Evolutionary conservation across 2,329 filamentous ascomycete genomes (phyloP).

Genomic region (Knoxdaviesia capensis): DNA sequence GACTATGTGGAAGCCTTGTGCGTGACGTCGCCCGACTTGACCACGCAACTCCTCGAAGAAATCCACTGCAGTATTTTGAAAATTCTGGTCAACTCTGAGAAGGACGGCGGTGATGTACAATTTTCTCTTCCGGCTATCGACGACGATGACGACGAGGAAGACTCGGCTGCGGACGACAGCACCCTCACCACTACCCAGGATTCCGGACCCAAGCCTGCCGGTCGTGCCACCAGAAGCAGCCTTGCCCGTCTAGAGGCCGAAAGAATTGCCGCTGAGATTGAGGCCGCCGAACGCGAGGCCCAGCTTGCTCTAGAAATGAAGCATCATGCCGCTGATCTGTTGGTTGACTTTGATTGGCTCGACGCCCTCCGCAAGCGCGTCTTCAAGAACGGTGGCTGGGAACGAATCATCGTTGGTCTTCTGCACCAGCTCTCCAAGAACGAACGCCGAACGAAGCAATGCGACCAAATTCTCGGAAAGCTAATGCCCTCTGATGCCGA

Average conservation of each 20-base stretch:
- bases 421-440: slow-evolving; percentile 68
- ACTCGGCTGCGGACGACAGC: slow-evolving; percentile 34
- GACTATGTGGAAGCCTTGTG: slow-evolving; percentile 82
- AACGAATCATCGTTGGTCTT: slow-evolving; percentile 71
- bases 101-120: slow-evolving; percentile 59
- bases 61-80: slow-evolving; percentile 84
- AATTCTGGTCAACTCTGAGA: slow-evolving; percentile 56
- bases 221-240: slow-evolving; percentile 68
- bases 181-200: slow-evolving; percentile 38
- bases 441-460: slow-evolving; percentile 46
- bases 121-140: slow-evolving; percentile 60
- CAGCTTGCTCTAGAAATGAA: slow-evolving; percentile 23
- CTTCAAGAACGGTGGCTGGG: slow-evolving; percentile 78
- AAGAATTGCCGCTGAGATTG: slow-evolving; percentile 38
- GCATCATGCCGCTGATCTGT: slow-evolving; percentile 58
- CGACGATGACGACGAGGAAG: slow-evolving; percentile 48
- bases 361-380: slow-evolving; percentile 66
- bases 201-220: slow-evolving; percentile 31
- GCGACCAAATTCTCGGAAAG: slow-evolving; percentile 59
- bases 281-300: slow-evolving; percentile 27
- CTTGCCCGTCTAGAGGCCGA: slow-evolving; percentile 64
- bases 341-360: slow-evolving; percentile 63
- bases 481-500: slow-evolving; percentile 64
- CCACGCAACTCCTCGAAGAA: slow-evolving; percentile 75
- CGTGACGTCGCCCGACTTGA: slow-evolving; percentile 50